These are phyloP conservation scores for Theobroma cacao DNA, from an alignment of 345 rosid genomes.

Conservation along the genomic window DNA sequence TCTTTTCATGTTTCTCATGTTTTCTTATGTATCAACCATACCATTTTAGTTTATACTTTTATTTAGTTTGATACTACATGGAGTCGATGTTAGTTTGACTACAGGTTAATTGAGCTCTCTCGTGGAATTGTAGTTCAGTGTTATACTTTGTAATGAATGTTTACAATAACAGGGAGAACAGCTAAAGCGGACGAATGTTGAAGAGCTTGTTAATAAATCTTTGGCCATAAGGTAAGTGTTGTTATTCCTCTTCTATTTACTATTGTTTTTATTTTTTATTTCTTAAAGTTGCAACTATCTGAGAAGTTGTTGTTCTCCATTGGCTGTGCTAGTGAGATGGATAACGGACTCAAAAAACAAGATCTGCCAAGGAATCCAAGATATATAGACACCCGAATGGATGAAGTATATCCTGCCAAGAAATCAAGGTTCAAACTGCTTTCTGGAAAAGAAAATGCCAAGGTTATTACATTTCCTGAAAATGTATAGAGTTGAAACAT, in stretches of 20 bases:
- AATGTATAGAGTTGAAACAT: not conserved
- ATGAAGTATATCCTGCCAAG: conserved; percentile 75
- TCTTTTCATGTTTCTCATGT: not conserved
- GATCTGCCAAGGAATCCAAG: conserved; percentile 50
- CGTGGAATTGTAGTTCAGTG: not conserved
- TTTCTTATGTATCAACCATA: not conserved
- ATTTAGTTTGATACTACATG: not conserved
- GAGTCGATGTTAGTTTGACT: not conserved
- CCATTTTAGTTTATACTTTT: not conserved
- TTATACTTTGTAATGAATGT: not conserved
- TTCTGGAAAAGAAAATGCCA: conserved; percentile 56
- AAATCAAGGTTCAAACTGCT: conserved; percentile 59
- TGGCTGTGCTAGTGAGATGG: conserved; percentile 29
- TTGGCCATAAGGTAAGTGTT: conserved; percentile 43
- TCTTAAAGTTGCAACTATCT: conserved; percentile 5
- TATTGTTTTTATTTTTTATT: not conserved
- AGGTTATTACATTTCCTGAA: conserved; percentile 43
- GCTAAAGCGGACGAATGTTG: conserved; percentile 45
- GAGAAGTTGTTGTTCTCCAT: conserved; percentile 8
- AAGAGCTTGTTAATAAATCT: conserved; percentile 57
- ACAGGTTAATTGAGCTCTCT: not conserved
- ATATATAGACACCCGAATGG: conserved; percentile 66
- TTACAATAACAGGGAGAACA: conserved; percentile 74
- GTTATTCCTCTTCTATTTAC: not conserved
- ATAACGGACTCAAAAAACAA: conserved; percentile 48